Percentiles rank a stretch among this genome's conserved stretches.
These are phyloP conservation scores for Centrapalus pauciflorus DNA, from an alignment of 129 eudicot genomes.

Conservation along the genomic window DNA sequence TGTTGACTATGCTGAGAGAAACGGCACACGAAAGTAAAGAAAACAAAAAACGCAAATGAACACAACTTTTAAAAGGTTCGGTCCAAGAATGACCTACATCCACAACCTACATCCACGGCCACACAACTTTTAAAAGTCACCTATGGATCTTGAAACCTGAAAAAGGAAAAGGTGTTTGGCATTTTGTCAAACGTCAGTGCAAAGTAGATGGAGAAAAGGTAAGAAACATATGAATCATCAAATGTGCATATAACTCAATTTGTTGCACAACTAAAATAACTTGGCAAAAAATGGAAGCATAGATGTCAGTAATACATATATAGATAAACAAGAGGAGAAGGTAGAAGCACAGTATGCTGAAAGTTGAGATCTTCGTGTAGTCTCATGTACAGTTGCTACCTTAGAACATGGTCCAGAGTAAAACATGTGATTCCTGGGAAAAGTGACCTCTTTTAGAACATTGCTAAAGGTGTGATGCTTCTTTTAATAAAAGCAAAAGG, in stretches of 20 bases:
- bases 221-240: not conserved
- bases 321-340: constrained; percentile 14
- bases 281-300: not conserved
- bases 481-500: constrained; percentile 13
- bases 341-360: constrained; percentile 21
- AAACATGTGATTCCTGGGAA: constrained; percentile 49
- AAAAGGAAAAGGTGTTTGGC: constrained; percentile 5
- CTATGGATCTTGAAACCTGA: constrained; percentile 85
- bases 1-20: no score
- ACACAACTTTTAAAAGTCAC: constrained; percentile 78
- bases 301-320: not conserved
- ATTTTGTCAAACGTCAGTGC: not conserved
- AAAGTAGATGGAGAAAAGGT: not conserved
- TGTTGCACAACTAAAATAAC: not conserved
- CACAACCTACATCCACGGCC: no score
- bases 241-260: constrained; percentile 3
- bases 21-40: no score
- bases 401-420: constrained; percentile 37
- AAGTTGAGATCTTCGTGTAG: constrained; percentile 28
- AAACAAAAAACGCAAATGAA: no score
- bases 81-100: no score
- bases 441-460: constrained; percentile 28
- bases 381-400: constrained; percentile 34
- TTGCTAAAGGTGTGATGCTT: constrained; percentile 14
- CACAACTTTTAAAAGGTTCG: no score